Evolutionary conservation across 1,284 basidiomycete species (phyloP).

Genomic region (Puccinia novopanici): DNA sequence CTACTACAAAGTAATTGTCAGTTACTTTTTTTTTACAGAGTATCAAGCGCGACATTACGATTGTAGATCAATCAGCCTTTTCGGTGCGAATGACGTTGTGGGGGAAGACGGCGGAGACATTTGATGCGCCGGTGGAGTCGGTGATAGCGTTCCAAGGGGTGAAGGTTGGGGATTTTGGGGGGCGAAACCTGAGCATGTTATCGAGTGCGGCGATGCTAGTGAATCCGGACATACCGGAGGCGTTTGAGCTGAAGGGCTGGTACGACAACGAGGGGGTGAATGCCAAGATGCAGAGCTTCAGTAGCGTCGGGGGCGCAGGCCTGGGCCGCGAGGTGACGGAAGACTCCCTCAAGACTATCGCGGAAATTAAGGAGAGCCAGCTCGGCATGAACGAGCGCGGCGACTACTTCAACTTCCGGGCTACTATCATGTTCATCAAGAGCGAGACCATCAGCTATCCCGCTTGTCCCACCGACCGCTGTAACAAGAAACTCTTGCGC

Average conservation of each 20-base stretch:
- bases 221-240: constrained; percentile 85
- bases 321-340: constrained; percentile 67
- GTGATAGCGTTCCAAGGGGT: constrained; percentile 93
- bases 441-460: constrained; percentile 83
- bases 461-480: constrained; percentile 77
- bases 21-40: constrained; percentile 63
- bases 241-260: constrained; percentile 87
- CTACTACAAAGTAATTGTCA: too few relatives aligned
- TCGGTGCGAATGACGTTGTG: constrained; percentile 86
- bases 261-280: constrained; percentile 70
- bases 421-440: constrained; percentile 87
- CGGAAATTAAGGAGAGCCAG: constrained; percentile 78
- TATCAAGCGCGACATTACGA: constrained; percentile 79
- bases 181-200: constrained; percentile 76
- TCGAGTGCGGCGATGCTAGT: constrained; percentile 72
- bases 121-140: constrained; percentile 65
- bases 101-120: constrained; percentile 92
- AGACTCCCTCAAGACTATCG: constrained; percentile 72
- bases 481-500: constrained; percentile 88
- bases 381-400: constrained; percentile 76
- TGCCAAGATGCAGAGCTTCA: constrained; percentile 72
- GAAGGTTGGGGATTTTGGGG: constrained; percentile 91
- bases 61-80: constrained; percentile 82
- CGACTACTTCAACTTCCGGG: constrained; percentile 79
- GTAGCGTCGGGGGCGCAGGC: constrained; percentile 61